Evolutionary conservation across 1,139 yeast genomes (phyloP).

Genomic region (Sugiyamaella paludigena): DNA sequence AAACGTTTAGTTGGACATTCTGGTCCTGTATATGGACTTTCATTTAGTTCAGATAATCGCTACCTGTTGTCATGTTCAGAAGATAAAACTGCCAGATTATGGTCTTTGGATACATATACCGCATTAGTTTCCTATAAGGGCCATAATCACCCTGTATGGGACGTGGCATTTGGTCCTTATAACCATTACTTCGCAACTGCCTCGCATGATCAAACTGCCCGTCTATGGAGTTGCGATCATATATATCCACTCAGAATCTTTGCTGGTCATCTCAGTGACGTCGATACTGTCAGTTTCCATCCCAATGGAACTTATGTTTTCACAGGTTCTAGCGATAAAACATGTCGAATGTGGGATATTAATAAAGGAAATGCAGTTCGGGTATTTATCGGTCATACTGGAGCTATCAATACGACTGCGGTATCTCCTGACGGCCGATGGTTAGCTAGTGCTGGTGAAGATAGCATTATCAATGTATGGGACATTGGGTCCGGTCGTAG

Average conservation of each 20-base stretch:
- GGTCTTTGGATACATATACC: constrained; percentile 92
- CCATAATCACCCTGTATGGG: constrained; percentile 97
- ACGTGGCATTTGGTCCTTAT: constrained; percentile 86
- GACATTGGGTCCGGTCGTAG: constrained; percentile 90
- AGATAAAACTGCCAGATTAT: constrained; percentile 85
- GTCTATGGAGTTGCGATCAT: constrained; percentile 98
- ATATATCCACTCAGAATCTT: constrained; percentile 92
- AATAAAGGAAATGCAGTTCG: constrained; percentile 86
- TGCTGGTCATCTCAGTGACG: constrained; percentile 97
- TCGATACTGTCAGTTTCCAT: constrained; percentile 91
- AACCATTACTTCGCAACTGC: constrained; percentile 98
- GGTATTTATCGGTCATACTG: constrained; percentile 91
- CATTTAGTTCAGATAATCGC: constrained; percentile 87
- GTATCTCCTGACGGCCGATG: constrained; percentile 97
- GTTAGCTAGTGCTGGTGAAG: constrained; percentile 96
- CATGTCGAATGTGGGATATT: constrained; percentile 98
- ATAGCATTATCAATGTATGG: constrained; percentile 85
- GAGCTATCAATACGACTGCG: constrained; percentile 79
- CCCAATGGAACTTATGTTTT: constrained; percentile 93
- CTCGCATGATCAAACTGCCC: constrained; percentile 95
- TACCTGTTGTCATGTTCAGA: constrained; percentile 82
- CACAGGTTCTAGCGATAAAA: constrained; percentile 93
- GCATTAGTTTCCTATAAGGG: constrained; percentile 93
- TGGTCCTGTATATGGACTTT: constrained; percentile 88
- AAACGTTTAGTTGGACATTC: constrained; percentile 86